Evolutionary conservation across 148 eudicot species (phyloP).

Genomic region (Cornus kousa): DNA sequence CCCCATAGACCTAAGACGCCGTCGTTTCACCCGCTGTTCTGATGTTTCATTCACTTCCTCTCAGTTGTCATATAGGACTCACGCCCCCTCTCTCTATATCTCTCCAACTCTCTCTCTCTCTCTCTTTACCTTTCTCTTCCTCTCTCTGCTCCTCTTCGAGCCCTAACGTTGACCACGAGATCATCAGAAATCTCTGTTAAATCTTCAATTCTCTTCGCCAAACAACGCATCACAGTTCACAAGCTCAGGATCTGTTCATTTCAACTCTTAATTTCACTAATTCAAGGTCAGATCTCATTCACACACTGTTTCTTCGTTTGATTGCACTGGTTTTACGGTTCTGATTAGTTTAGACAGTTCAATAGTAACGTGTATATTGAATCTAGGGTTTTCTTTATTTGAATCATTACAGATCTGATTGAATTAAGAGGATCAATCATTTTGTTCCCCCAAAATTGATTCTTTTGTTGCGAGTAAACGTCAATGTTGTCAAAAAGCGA

Average conservation of each 20-base stretch:
- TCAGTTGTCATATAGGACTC: not conserved
- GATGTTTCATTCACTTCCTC: not conserved
- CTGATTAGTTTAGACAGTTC: not conserved
- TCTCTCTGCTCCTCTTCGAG: not conserved
- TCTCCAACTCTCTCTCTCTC: not conserved
- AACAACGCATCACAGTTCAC: not conserved
- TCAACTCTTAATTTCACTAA: constrained; percentile 7
- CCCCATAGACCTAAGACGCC: not conserved
- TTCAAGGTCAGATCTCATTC: constrained; percentile 34
- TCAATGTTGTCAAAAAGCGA: constrained; percentile 25
- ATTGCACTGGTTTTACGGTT: not conserved
- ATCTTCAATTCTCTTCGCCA: not conserved
- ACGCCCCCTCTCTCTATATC: not conserved
- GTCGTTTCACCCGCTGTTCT: not conserved
- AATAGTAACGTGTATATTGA: not conserved
- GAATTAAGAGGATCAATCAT: constrained; percentile 21
- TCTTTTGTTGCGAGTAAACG: not conserved
- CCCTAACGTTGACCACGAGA: constrained; percentile 4
- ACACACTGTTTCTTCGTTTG: not conserved
- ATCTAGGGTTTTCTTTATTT: not conserved
- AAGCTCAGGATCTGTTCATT: constrained; percentile 3
- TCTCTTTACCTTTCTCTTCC: not conserved
- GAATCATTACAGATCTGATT: constrained; percentile 17
- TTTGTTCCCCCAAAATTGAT: not conserved
- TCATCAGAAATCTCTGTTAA: not conserved